These are phyloP conservation scores for Blastocystis sp. DNA, from an alignment of 352 stramenopile genomes.

Conservation along the genomic window DNA sequence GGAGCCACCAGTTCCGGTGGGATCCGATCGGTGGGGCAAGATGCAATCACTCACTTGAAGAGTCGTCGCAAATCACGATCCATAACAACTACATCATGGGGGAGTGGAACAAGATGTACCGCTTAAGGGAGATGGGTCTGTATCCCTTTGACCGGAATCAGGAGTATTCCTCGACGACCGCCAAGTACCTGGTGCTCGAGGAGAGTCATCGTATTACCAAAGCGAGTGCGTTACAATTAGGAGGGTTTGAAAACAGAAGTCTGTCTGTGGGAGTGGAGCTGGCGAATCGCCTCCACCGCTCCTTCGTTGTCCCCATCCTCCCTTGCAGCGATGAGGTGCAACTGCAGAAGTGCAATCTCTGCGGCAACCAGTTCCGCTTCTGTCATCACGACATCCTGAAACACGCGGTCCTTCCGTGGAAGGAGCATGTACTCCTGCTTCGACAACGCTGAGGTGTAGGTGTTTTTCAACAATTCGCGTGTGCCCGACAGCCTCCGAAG, in stretches of 20 bases:
- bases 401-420: constrained; percentile 35
- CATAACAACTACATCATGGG: constrained; percentile 61
- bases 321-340: neutral
- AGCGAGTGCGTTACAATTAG: neutral
- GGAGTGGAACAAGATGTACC: constrained; percentile 54
- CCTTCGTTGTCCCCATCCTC: constrained; percentile 19
- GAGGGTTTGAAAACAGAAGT: neutral
- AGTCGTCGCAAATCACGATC: constrained; percentile 20
- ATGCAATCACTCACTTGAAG: neutral
- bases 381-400: constrained; percentile 27
- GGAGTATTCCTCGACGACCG: neutral
- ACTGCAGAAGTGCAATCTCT: constrained; percentile 35
- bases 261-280: neutral
- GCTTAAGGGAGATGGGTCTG: constrained; percentile 61
- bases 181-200: neutral
- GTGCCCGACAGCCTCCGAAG: neutral
- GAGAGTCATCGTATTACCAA: neutral
- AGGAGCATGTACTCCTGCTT: constrained; percentile 24
- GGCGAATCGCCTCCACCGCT: constrained; percentile 45
- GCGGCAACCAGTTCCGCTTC: constrained; percentile 7
- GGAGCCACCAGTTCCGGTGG: constrained; percentile 47
- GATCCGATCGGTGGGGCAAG: neutral
- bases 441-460: neutral
- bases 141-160: constrained; percentile 15
- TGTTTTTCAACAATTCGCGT: constrained; percentile 47